Conservation (phyloP, 1,284 basidiomycete species). For the Naganishia liquefaciens region DNA sequence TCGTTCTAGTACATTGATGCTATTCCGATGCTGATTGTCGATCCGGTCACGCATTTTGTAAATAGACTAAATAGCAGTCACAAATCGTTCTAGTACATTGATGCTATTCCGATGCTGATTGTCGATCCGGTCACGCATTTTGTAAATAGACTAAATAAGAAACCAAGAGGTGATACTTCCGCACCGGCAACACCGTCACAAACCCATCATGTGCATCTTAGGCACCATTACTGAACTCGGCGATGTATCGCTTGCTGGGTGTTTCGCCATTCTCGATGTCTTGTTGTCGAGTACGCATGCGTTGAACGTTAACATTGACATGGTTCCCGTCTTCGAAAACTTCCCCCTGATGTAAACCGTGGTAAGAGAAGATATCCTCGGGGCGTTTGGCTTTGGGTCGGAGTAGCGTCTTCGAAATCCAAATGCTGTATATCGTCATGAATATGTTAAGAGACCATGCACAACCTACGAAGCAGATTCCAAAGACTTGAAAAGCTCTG, state of each 20-base stretch:
- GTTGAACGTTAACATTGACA: neutral
- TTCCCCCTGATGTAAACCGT: slow-evolving; percentile 25
- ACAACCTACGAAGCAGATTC: slow-evolving; percentile 9
- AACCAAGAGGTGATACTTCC: no score
- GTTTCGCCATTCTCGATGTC: slow-evolving; percentile 11
- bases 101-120: no score
- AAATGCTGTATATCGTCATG: slow-evolving; percentile 17
- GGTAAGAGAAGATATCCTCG: slow-evolving; percentile 6
- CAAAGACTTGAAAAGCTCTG: slow-evolving; percentile 17
- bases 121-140: no score
- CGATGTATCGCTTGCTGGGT: slow-evolving; percentile 8
- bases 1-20: neutral
- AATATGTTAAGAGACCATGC: slow-evolving; percentile 14
- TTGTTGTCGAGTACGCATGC: neutral
- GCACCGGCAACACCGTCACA: no score
- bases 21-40: no score
- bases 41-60: no score
- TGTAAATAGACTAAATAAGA: no score
- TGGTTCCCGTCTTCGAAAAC: slow-evolving; percentile 10
- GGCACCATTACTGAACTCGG: slow-evolving; percentile 7
- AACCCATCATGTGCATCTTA: neutral
- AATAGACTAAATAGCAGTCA: no score
- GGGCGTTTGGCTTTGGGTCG: slow-evolving; percentile 4
- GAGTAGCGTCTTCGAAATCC: slow-evolving; percentile 6
- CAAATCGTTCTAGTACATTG: no score